Percentiles rank a stretch among this genome's conserved stretches.
Evolutionary conservation across 164 flowering plant genomes (phyloP).

Genomic region (Cinnamomum micranthum): DNA sequence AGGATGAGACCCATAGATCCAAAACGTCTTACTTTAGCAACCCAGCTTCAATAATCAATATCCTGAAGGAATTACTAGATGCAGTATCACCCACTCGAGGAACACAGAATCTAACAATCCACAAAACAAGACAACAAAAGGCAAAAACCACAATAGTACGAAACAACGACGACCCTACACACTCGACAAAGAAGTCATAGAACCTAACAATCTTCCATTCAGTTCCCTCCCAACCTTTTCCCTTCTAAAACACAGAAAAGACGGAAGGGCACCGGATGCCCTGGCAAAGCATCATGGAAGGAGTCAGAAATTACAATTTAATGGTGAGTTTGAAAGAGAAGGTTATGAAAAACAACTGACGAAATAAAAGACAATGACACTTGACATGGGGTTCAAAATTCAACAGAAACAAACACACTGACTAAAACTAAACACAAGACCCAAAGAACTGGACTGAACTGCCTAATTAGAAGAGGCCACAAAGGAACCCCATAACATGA

Average conservation of each 20-base stretch:
- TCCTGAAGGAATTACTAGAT: neutral
- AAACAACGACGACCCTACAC: neutral
- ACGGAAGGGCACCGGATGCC: conserved; percentile 23
- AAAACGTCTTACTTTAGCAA: neutral
- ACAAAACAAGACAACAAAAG: conserved; percentile 9
- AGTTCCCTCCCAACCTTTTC: conserved; percentile 42
- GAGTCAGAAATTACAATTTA: conserved; percentile 15
- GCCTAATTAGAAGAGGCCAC: neutral
- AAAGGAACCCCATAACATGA: neutral
- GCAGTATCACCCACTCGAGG: neutral
- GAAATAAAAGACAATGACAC: neutral
- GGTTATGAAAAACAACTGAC: neutral
- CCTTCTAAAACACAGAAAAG: conserved; percentile 36
- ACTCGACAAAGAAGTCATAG: conserved; percentile 7
- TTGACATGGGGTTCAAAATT: neutral
- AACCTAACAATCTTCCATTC: conserved; percentile 8
- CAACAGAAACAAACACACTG: neutral
- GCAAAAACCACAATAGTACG: conserved; percentile 3
- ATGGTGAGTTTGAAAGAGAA: neutral
- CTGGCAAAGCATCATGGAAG: conserved; percentile 9
- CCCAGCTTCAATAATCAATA: neutral
- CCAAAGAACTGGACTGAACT: neutral
- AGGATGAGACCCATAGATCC: conserved; percentile 5
- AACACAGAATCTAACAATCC: conserved; percentile 10
- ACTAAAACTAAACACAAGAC: neutral